phyloP scores from a whole-genome alignment of 768 basidiomycete species.

The Hirschioporus abietinus region DNA sequence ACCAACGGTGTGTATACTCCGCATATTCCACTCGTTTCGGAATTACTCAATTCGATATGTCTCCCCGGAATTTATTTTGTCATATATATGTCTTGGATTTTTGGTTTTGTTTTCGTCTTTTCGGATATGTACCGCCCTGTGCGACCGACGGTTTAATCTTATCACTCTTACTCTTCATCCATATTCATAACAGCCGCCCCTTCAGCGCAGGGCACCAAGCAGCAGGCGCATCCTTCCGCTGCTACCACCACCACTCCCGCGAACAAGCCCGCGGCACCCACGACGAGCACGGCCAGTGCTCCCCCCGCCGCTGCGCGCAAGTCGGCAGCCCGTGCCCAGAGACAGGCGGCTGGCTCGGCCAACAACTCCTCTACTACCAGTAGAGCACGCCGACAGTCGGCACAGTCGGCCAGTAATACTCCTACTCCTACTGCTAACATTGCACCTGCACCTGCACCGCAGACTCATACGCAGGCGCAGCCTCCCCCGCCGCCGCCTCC shows the following conservation, averaged over 20 bases:
- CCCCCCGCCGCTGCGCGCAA: not conserved
- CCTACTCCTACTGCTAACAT: not conserved
- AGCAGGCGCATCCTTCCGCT: not conserved
- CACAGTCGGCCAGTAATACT: not conserved
- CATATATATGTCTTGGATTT: not conserved
- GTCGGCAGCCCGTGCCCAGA: not conserved
- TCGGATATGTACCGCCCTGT: not conserved
- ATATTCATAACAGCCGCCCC: not conserved
- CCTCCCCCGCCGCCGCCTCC: too few relatives aligned
- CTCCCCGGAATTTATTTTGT: not conserved
- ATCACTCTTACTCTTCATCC: not conserved
- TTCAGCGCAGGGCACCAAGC: not conserved
- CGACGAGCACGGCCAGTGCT: not conserved
- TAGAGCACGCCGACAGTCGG: not conserved
- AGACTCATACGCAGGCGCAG: not conserved
- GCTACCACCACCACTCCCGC: not conserved
- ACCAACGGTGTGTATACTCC: not conserved
- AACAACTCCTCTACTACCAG: conserved; percentile 9
- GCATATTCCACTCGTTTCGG: not conserved
- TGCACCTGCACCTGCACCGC: not conserved
- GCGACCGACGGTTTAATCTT: not conserved
- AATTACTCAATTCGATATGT: conserved; percentile 1
- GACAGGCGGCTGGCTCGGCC: conserved; percentile 13
- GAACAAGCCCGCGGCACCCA: not conserved
- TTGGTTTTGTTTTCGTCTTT: not conserved